phyloP scores from a whole-genome alignment of 1,284 basidiomycete species.

The Chalciporus sp. region DNA sequence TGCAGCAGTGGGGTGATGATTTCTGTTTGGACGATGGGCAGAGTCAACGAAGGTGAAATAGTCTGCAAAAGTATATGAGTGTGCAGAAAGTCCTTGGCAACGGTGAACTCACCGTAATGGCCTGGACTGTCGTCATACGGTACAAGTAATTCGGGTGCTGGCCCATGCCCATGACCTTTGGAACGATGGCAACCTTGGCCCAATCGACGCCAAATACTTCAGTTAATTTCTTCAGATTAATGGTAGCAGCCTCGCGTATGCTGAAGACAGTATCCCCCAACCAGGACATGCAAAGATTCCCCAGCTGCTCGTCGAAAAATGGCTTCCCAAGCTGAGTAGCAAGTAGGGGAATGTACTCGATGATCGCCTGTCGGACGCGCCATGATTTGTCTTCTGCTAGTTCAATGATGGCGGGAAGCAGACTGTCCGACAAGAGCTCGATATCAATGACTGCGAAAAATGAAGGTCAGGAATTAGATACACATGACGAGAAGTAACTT shows the following conservation, averaged over 20 bases:
- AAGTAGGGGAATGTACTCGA: slow-evolving; percentile 96
- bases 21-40: slow-evolving; percentile 84
- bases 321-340: slow-evolving; percentile 95
- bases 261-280: slow-evolving; percentile 98
- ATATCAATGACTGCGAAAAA: slow-evolving; percentile 87
- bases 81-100: slow-evolving; percentile 3
- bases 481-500: background rate
- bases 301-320: slow-evolving; percentile 98
- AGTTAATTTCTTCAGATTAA: slow-evolving; percentile 96
- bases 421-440: slow-evolving; percentile 91
- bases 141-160: slow-evolving; percentile 97
- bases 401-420: slow-evolving; percentile 97
- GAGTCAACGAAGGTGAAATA: slow-evolving; percentile 90
- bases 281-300: slow-evolving; percentile 99
- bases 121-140: slow-evolving; percentile 99
- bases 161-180: slow-evolving; percentile 98
- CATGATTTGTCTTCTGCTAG: slow-evolving; percentile 99
- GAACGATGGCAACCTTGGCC: slow-evolving; percentile 94
- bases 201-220: slow-evolving; percentile 99
- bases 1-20: slow-evolving; percentile 87
- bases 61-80: slow-evolving; percentile 56
- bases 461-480: slow-evolving; percentile 13
- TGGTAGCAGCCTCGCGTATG: slow-evolving; percentile 96
- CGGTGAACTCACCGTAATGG: slow-evolving; percentile 79
- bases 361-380: slow-evolving; percentile 99